Base-by-base conservation (phyloP, 306 rosid genomes). In the Trichosanthes truncata region DNA sequence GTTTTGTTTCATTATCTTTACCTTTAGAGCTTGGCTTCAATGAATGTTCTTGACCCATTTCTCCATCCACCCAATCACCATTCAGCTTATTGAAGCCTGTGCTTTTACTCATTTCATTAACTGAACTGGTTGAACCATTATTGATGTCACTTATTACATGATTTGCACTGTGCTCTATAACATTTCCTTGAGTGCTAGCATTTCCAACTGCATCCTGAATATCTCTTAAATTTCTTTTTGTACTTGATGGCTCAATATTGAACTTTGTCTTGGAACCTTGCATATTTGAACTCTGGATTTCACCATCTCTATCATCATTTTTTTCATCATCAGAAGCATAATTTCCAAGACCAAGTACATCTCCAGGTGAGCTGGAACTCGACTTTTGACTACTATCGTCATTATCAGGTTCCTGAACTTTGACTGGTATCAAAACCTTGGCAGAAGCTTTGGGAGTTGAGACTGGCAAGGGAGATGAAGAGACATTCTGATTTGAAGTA, bases 291-390 rank as follows among this genome's bases (percentile, higher is more conserved):
- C 84, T 88, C 76, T 85, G 85, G 72, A 89, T 84, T 80, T 87
- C 97, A 85, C 88, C 91, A 76, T 83, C 92, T 67, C 80, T 86
- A 56, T 91, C 91, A 12, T 88, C 83, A 20, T 36, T 56, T 9
- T 81, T 33, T 20, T 74, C 90, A 9, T 86, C 92, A 87, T 95
- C 99, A 69, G 94, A 93, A 78, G 93, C 99, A 87, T 95, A 95
- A 82, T 86, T 93, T 85, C 88, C 98, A 85, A 95, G 99, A 80
- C 99, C 99, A 84, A 95, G 89, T 78, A 95, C 84, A 87, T 90
- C 91, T 82, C 97, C 99, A 45, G 93, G 94, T 78, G 89, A 82
- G 81, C 88, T 84, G 55, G 91, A 86, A 85, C 81, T 84, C 52
- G 97, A 87, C 78, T 89, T 93, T 78, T 88, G 91, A 87, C 77